Conservation (phyloP, 345 rosid species). For the Arabidopsis thaliana region DNA sequence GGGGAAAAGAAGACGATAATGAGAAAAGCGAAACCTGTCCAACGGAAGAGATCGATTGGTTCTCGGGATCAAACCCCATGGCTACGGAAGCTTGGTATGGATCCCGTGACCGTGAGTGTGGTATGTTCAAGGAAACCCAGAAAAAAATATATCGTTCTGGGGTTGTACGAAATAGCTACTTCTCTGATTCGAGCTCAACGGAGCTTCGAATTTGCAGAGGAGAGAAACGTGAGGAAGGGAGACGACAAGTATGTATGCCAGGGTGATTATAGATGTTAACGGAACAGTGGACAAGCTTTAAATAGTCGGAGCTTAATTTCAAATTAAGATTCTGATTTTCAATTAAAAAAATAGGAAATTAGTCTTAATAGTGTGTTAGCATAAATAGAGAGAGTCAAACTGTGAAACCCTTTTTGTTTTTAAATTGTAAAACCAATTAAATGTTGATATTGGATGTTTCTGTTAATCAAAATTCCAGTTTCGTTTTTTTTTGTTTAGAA, state of each 20-base stretch:
- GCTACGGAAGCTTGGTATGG: constrained; percentile 31
- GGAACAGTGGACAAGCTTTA: constrained; percentile 26
- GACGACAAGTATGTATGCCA: constrained; percentile 12
- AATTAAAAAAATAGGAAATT: neutral
- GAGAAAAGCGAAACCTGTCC: constrained; percentile 50
- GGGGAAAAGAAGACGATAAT: neutral
- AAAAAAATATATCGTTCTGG: constrained; percentile 13
- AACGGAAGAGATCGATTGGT: constrained; percentile 46
- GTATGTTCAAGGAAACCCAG: constrained; percentile 6
- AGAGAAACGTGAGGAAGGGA: constrained; percentile 39
- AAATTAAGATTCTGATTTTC: constrained; percentile 30
- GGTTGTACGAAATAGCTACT: neutral
- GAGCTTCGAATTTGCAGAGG: constrained; percentile 23
- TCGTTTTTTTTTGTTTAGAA: neutral
- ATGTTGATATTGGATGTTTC: neutral
- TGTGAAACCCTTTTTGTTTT: neutral
- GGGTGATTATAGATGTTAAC: constrained; percentile 17
- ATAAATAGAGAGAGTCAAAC: neutral
- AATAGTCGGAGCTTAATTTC: constrained; percentile 32
- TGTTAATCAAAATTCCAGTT: constrained; percentile 2
- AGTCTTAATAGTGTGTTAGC: neutral
- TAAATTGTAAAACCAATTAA: too few species aligned
- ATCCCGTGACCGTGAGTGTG: constrained; percentile 12
- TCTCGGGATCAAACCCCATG: constrained; percentile 67
- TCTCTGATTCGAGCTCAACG: constrained; percentile 21